Evolutionary conservation across 2,329 filamentous ascomycete genomes (phyloP).

Genomic region (Exophiala oligosperma): DNA sequence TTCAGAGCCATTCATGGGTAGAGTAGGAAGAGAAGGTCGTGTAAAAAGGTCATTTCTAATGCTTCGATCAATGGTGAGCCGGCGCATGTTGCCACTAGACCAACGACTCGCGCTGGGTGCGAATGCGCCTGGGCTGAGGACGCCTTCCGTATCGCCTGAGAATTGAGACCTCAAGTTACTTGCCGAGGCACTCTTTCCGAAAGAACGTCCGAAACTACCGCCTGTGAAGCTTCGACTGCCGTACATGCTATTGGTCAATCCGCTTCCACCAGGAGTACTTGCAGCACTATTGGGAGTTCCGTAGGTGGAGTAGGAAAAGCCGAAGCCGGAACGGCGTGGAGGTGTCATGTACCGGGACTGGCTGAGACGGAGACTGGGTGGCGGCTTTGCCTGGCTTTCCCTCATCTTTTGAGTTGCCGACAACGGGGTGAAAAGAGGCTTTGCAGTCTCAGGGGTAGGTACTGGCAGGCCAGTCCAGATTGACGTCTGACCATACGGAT

Average conservation of each 20-base stretch:
- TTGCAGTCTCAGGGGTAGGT: constrained; percentile 68
- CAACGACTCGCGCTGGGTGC: constrained; percentile 66
- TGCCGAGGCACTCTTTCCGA: constrained; percentile 85
- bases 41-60: constrained; percentile 67
- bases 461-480: constrained; percentile 74
- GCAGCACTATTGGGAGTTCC: constrained; percentile 72
- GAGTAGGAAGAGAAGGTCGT: constrained; percentile 36
- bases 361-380: constrained; percentile 46
- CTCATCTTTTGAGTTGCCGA: constrained; percentile 73
- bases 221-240: constrained; percentile 38
- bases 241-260: constrained; percentile 39
- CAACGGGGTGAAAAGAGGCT: constrained; percentile 87
- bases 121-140: constrained; percentile 82
- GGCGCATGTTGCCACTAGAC: constrained; percentile 75
- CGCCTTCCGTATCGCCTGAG: constrained; percentile 71
- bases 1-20: constrained; percentile 37
- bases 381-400: constrained; percentile 58
- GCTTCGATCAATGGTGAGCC: constrained; percentile 86
- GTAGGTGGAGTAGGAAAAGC: constrained; percentile 91
- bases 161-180: constrained; percentile 82
- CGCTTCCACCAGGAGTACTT: constrained; percentile 63
- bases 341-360: constrained; percentile 81
- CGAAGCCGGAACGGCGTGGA: constrained; percentile 77
- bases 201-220: constrained; percentile 67
- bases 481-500: constrained; percentile 85